Conservation (phyloP, 345 rosid species). For the Adansonia digitata region DNA sequence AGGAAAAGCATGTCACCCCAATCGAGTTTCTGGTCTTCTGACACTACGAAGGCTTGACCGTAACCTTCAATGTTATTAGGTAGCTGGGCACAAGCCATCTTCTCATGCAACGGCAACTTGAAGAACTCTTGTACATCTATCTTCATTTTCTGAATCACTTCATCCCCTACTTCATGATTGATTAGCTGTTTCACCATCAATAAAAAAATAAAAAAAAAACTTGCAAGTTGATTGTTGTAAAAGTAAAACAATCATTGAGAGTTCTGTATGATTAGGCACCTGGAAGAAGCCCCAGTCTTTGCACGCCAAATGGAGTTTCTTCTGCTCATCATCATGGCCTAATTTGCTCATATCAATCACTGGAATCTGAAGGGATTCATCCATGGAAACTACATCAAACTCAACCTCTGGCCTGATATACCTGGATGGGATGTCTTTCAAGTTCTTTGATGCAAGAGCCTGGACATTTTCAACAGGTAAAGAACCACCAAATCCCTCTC, state of each 20-base stretch:
- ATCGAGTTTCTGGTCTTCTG: constrained; percentile 48
- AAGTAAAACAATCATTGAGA: background rate
- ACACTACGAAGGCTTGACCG: constrained; percentile 49
- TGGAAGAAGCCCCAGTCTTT: constrained; percentile 58
- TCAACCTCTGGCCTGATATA: constrained; percentile 32
- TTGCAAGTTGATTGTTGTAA: background rate
- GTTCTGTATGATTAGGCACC: constrained; percentile 19
- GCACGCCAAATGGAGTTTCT: constrained; percentile 51
- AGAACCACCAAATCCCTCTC: constrained; percentile 22
- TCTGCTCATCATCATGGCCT: constrained; percentile 24
- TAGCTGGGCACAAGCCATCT: constrained; percentile 30
- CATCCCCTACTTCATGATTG: constrained; percentile 32
- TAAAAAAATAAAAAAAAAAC: background rate
- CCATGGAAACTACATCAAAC: constrained; percentile 4
- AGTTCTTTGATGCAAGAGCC: constrained; percentile 29
- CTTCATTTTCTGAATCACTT: constrained; percentile 37
- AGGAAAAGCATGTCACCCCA: constrained; percentile 54
- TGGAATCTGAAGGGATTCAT: constrained; percentile 28
- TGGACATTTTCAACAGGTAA: constrained; percentile 37
- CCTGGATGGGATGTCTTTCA: constrained; percentile 22
- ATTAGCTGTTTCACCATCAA: constrained; percentile 27
- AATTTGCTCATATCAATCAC: constrained; percentile 38
- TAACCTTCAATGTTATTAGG: constrained; percentile 41
- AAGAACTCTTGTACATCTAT: constrained; percentile 32
- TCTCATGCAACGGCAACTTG: constrained; percentile 35